Evolutionary conservation across 352 stramenopile species (phyloP).

Genomic region (Phytophthora ohioensis): DNA sequence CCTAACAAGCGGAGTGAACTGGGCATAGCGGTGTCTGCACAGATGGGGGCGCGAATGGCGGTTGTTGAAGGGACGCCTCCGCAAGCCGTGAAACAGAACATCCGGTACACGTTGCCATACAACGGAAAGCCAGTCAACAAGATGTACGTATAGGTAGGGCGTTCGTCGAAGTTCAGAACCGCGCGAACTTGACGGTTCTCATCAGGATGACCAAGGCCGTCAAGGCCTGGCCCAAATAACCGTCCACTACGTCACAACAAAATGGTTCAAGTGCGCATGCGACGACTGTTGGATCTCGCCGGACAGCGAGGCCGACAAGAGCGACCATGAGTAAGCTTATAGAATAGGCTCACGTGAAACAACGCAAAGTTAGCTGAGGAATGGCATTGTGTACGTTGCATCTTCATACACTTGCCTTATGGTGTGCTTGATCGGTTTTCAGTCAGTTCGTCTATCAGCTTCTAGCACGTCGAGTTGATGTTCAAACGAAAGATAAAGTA

Average conservation of each 20-base stretch:
- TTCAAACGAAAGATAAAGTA: no score
- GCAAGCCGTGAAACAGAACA: conserved; percentile 10
- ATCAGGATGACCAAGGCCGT: neutral
- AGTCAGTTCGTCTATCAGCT: no score
- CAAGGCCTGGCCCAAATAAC: neutral
- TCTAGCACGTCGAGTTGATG: no score
- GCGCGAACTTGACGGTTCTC: neutral
- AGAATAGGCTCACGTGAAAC: neutral
- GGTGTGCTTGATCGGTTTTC: no score
- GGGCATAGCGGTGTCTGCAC: no score
- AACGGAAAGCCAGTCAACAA: neutral
- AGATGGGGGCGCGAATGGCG: no score
- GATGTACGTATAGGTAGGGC: conserved; percentile 8
- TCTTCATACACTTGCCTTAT: no score
- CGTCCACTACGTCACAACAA: neutral
- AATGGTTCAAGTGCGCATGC: neutral
- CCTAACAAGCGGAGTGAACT: no score
- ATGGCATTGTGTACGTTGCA: no score
- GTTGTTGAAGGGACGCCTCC: neutral
- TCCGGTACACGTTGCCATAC: conserved; percentile 3
- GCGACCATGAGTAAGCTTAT: neutral
- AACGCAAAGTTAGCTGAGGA: no score
- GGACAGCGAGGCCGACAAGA: neutral
- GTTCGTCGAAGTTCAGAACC: neutral
- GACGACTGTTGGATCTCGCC: neutral